phyloP scores from a whole-genome alignment of 2,329 filamentous ascomycete species.

The Clonostachys solani region DNA sequence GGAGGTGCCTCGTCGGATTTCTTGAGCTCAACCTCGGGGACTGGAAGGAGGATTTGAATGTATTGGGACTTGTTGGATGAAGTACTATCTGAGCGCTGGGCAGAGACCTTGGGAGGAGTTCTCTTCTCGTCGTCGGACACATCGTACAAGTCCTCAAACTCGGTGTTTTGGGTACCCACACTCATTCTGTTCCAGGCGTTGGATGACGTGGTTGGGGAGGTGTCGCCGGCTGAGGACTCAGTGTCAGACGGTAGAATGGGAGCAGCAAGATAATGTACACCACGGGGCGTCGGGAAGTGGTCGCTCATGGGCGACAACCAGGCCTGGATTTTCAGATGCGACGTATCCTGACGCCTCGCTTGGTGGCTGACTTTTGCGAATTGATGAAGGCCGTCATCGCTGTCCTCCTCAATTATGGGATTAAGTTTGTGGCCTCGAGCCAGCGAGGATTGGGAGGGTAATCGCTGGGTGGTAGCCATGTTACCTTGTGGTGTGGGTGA shows the following conservation, averaged over 20 bases:
- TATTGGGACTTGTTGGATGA: slow-evolving; percentile 15
- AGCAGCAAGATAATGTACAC: slow-evolving; percentile 59
- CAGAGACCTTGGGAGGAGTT: slow-evolving; percentile 21
- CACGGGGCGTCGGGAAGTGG: slow-evolving; percentile 70
- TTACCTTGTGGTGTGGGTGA: slow-evolving; percentile 20
- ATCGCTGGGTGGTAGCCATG: slow-evolving; percentile 38
- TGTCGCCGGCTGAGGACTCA: slow-evolving; percentile 48
- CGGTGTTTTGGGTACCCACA: slow-evolving; percentile 60
- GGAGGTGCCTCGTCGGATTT: slow-evolving; percentile 51
- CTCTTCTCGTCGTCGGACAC: slow-evolving; percentile 70
- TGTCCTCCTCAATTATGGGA: slow-evolving; percentile 60
- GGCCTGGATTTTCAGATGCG: slow-evolving; percentile 48
- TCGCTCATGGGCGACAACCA: slow-evolving; percentile 57
- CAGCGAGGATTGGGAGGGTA: slow-evolving; percentile 37
- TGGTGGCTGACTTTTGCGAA: slow-evolving; percentile 9
- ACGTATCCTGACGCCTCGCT: slow-evolving; percentile 19
- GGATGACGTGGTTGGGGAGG: slow-evolving; percentile 50
- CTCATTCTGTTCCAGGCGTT: slow-evolving; percentile 61
- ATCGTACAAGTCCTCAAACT: slow-evolving; percentile 87
- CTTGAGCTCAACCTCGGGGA: slow-evolving; percentile 32
- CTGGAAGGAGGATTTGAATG: too few relatives aligned
- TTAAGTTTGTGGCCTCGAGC: slow-evolving; percentile 56
- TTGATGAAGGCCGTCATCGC: slow-evolving; percentile 26
- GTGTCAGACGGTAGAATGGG: slow-evolving; percentile 59
- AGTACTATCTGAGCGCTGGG: slow-evolving; percentile 48